Percentiles rank a stretch among this genome's conserved stretches.
Evolutionary conservation across 495 filamentous ascomycete genomes (phyloP).

Genomic region (Talaromyces stipitatus): DNA sequence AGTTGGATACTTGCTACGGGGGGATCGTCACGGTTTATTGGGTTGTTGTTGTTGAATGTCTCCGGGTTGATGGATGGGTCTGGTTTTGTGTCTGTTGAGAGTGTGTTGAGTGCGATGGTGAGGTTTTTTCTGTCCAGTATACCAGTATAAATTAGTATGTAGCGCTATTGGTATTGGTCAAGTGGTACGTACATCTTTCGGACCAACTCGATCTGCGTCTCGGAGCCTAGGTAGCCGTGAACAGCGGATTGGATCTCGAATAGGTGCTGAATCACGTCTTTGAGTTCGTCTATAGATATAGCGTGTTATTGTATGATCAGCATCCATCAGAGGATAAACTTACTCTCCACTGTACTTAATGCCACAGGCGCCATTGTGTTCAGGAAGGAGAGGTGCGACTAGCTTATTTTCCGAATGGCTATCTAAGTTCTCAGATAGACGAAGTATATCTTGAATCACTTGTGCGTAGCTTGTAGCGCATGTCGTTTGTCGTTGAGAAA

Average conservation of each 20-base stretch:
- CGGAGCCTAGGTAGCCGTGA: slow-evolving; percentile 60
- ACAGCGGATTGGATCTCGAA: slow-evolving; percentile 72
- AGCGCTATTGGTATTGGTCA: no score
- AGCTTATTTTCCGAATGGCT: no score
- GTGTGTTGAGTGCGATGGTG: slow-evolving; percentile 29
- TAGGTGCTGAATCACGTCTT: slow-evolving; percentile 71
- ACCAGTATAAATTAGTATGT: neutral
- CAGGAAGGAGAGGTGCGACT: no score
- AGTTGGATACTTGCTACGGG: slow-evolving; percentile 46
- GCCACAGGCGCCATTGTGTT: slow-evolving; percentile 36
- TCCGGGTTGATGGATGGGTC: slow-evolving; percentile 22
- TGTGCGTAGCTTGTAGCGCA: neutral
- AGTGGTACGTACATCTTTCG: slow-evolving; percentile 48
- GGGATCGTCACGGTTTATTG: slow-evolving; percentile 36
- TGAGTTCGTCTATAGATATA: slow-evolving; percentile 31
- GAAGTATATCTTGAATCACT: no score
- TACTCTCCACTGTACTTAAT: slow-evolving; percentile 44
- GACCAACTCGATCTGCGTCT: slow-evolving; percentile 53
- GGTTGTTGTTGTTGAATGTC: slow-evolving; percentile 25
- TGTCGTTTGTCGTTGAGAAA: neutral
- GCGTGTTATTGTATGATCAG: neutral
- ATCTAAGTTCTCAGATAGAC: no score
- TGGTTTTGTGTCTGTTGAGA: slow-evolving; percentile 33
- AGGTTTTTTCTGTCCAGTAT: slow-evolving; percentile 31
- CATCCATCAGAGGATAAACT: slow-evolving; percentile 8